Evolutionary conservation across 2,329 filamentous ascomycete species (phyloP).

Genomic region (Xylogone sp.): DNA sequence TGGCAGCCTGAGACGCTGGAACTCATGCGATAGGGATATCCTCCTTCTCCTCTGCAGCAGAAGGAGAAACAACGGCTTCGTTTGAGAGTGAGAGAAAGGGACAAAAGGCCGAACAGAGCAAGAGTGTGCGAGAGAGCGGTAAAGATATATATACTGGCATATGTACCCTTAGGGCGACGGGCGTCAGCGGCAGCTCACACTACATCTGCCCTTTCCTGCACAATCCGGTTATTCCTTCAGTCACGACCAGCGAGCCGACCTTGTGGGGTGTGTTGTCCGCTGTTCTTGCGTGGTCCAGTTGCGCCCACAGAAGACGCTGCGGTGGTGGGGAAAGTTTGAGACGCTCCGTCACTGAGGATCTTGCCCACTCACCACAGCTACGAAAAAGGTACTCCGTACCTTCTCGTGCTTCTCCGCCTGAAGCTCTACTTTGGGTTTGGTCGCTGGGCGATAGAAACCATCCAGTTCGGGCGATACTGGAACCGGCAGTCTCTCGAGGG

Average conservation of each 20-base stretch:
- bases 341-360: too few relatives aligned
- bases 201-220: neutral
- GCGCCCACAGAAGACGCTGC: neutral
- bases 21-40: neutral
- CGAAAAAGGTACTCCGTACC: too few relatives aligned
- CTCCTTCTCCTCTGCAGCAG: neutral
- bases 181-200: neutral
- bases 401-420: too few relatives aligned
- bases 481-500: too few relatives aligned
- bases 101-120: neutral
- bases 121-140: neutral
- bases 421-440: too few relatives aligned
- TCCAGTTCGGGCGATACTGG: too few relatives aligned
- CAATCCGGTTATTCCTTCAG: neutral
- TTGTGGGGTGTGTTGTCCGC: neutral
- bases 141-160: constrained; percentile 2
- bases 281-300: neutral
- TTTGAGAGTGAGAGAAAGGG: neutral
- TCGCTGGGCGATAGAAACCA: too few relatives aligned
- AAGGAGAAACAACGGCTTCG: neutral
- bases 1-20: neutral
- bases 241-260: neutral
- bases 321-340: neutral
- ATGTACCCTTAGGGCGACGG: neutral
- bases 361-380: too few relatives aligned